These are phyloP conservation scores for Iris macrosiphon DNA, from an alignment of 106 monocot species.

Conservation along the genomic window DNA sequence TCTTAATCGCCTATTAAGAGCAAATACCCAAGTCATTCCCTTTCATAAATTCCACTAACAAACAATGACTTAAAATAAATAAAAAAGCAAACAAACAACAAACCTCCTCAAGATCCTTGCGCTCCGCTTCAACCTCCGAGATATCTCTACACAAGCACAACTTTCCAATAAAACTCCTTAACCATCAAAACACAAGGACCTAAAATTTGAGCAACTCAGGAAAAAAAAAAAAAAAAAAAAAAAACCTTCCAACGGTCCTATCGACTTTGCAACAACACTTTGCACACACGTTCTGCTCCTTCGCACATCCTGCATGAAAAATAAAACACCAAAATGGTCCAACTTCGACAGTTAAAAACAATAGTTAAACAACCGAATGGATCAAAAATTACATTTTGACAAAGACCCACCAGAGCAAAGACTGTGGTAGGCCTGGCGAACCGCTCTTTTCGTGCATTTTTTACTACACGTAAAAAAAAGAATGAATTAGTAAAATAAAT, in stretches of 20 bases:
- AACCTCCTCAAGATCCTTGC: slow-evolving; percentile 69
- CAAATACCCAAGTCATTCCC: not conserved
- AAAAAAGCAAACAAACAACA: not conserved
- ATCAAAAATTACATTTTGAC: not conserved
- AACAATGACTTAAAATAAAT: not conserved
- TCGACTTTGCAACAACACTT: slow-evolving; percentile 65
- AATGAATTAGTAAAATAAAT: not conserved
- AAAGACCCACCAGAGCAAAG: slow-evolving; percentile 53
- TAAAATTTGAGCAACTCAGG: not conserved
- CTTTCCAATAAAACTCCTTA: not conserved
- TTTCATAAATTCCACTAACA: not conserved
- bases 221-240: not conserved
- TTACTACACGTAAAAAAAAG: slow-evolving; percentile 31
- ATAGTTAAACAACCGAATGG: not conserved
- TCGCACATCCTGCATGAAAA: slow-evolving; percentile 52
- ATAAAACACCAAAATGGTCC: not conserved
- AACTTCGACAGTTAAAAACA: not conserved
- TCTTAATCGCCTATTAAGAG: slow-evolving; percentile 21
- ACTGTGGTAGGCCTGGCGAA: slow-evolving; percentile 89
- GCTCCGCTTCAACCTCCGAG: slow-evolving; percentile 68
- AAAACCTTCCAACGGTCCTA: slow-evolving; percentile 67
- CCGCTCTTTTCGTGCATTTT: slow-evolving; percentile 74
- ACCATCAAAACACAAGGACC: too few relatives aligned
- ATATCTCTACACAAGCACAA: slow-evolving; percentile 45
- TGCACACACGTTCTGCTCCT: slow-evolving; percentile 61